These are phyloP conservation scores for Coemansia reversa DNA, from an alignment of 192 early-diverging fungal genomes.

Conservation along the genomic window DNA sequence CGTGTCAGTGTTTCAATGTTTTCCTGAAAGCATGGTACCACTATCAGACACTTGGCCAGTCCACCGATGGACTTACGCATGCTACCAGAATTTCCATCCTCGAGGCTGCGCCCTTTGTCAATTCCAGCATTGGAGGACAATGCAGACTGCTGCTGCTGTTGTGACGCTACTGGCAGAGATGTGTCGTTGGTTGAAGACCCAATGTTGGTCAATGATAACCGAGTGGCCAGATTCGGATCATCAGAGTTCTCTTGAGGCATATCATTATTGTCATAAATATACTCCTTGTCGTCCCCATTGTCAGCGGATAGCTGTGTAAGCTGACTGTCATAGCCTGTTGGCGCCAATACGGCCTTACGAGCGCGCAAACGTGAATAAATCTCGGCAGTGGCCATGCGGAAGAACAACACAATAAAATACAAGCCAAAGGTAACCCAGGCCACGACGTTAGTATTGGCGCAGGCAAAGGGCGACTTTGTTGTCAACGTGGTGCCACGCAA, in stretches of 20 bases:
- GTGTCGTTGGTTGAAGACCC: no score
- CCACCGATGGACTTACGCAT: neutral
- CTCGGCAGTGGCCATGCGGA: constrained; percentile 38
- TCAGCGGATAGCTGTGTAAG: neutral
- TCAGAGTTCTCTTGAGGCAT: neutral
- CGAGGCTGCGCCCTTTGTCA: constrained; percentile 11
- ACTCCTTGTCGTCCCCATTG: neutral
- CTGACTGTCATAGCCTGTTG: constrained; percentile 4
- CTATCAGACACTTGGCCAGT: constrained; percentile 32
- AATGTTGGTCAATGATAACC: neutral
- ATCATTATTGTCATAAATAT: neutral
- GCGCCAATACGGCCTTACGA: constrained; percentile 28
- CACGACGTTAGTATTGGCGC: constrained; percentile 53
- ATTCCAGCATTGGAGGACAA: neutral
- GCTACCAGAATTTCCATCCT: constrained; percentile 7
- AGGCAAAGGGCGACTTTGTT: constrained; percentile 49
- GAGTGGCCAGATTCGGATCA: no score
- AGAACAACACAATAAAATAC: constrained; percentile 42
- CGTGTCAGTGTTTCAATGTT: constrained; percentile 35
- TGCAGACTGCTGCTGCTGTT: neutral
- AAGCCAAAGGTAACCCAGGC: constrained; percentile 52
- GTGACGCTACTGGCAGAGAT: neutral
- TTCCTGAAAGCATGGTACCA: constrained; percentile 46
- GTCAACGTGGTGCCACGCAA: constrained; percentile 38
- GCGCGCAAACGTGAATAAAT: constrained; percentile 30